Base-by-base conservation (phyloP, 108 stramenopile species). In the Cyclostephanos invisitatus region DNA sequence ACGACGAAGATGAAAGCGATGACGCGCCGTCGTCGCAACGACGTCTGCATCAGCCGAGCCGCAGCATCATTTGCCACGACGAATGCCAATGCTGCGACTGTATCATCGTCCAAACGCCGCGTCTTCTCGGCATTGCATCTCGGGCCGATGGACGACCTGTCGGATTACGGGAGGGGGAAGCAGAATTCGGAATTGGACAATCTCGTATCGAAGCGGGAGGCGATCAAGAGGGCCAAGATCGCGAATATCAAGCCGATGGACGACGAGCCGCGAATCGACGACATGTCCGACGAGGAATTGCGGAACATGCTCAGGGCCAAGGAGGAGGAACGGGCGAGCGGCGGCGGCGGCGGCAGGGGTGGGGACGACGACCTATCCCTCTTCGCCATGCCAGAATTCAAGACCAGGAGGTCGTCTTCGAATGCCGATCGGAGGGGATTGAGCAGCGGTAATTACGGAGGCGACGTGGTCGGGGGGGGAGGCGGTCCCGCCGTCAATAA, bases 281-380 rank as follows among this genome's bases (percentile, higher is more conserved):
- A 78, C 21, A 71, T 81, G 80, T 47, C 79, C 22, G 78, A 76
- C 32, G 84, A 80, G 9, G 77, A 80, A 25, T 56, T 91, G 44
- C 24, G 78, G 35, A 65, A 67, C 47, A 82, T 88, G 37, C 73
- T 89, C 32, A 46, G 66, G 7, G 66, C 47, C 12, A 50, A 65
- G 63, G 72, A 62, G 17, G 46, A 58, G 17, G 25, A 35, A 2
- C 25, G 66, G 48, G 40, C 50, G 49, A 28, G 51, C 18, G 32
- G 48, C 48, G 3, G 24, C 60, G 38, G 56, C 55, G 6, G 50
- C 35, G 35, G 27, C 47, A 48, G 18, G 49, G 76, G 32, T 42
- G 67, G 56, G 0, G 63, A 46, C 7, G 61, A 35, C 44, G 1
- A 1, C 2, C 7, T 54, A 25, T n/a, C n/a, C n/a, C n/a, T n/a